These are phyloP conservation scores for Rubus idaeus DNA, from an alignment of 306 rosid genomes.

Conservation along the genomic window DNA sequence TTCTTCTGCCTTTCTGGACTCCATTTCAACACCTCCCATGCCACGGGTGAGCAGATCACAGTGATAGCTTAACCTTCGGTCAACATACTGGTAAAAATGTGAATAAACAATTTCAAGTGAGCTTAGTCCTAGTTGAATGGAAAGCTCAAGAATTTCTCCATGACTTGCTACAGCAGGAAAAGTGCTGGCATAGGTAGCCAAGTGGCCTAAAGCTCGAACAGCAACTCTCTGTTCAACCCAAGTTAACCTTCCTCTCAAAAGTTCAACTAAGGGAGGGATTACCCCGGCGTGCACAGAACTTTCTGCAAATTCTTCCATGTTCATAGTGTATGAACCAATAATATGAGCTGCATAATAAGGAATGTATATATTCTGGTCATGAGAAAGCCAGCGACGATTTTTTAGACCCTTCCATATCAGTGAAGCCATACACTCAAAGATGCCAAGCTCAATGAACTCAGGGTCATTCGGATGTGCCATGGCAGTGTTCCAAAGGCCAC, in stretches of 20 bases:
- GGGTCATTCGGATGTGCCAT: slow-evolving; percentile 99
- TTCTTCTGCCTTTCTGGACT: slow-evolving; percentile 98
- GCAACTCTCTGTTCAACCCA: slow-evolving; percentile 99
- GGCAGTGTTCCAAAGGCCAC: slow-evolving; percentile 99
- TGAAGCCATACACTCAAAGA: slow-evolving; percentile 96
- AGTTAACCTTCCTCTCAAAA: slow-evolving; percentile 86
- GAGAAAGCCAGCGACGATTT: slow-evolving; percentile 96
- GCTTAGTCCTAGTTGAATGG: slow-evolving; percentile 88
- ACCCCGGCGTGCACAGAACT: slow-evolving; percentile 85
- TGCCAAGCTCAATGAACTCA: slow-evolving; percentile 86
- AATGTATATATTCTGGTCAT: slow-evolving; percentile 93
- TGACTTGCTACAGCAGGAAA: slow-evolving; percentile 81
- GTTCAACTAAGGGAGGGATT: slow-evolving; percentile 89
- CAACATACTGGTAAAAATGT: slow-evolving; percentile 86
- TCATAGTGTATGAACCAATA: slow-evolving; percentile 97
- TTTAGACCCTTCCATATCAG: slow-evolving; percentile 96
- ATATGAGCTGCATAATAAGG: slow-evolving; percentile 98
- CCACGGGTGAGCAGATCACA: slow-evolving; percentile 98
- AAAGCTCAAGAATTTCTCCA: slow-evolving; percentile 89
- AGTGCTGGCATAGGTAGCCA: slow-evolving; percentile 89
- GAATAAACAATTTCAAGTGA: slow-evolving; percentile 95
- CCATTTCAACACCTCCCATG: slow-evolving; percentile 99
- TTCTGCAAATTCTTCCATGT: slow-evolving; percentile 95
- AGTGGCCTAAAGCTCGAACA: slow-evolving; percentile 96
- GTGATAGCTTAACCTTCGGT: slow-evolving; percentile 92